Evolutionary conservation across 2,329 filamentous ascomycete species (phyloP).

Genomic region (Fusarium sp.): DNA sequence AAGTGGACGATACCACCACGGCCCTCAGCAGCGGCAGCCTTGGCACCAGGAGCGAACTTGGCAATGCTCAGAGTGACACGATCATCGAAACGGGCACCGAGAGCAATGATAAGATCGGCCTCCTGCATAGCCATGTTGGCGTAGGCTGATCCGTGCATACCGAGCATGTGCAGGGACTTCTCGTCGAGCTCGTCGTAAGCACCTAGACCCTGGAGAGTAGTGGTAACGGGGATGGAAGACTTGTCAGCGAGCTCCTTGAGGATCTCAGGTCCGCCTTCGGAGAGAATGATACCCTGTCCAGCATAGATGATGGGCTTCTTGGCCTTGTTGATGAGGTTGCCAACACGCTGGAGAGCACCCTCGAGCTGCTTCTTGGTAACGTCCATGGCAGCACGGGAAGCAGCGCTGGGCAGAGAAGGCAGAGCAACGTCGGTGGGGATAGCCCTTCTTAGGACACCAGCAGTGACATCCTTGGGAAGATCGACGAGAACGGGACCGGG

Average conservation of each 20-base stretch:
- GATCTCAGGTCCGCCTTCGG: conserved; percentile 80
- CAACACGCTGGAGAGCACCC: conserved; percentile 79
- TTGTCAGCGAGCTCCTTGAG: conserved; percentile 91
- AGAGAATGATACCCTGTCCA: conserved; percentile 86
- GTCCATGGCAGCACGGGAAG: conserved; percentile 80
- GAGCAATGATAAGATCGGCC: conserved; percentile 92
- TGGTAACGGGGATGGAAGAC: conserved; percentile 91
- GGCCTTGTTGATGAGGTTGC: conserved; percentile 83
- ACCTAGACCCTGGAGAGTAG: conserved; percentile 92
- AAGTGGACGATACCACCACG: conserved; percentile 97
- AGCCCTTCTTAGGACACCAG: conserved; percentile 80
- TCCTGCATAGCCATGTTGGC: conserved; percentile 99
- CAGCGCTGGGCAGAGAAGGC: conserved; percentile 85
- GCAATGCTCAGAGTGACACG: conserved; percentile 85
- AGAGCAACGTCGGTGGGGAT: conserved; percentile 82
- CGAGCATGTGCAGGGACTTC: conserved; percentile 97
- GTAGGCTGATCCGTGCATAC: conserved; percentile 97
- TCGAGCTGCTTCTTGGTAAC: conserved; percentile 78
- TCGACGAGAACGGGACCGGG: conserved; percentile 96
- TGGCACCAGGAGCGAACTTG: conserved; percentile 91
- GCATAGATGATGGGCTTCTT: conserved; percentile 97
- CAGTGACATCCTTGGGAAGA: conserved; percentile 95
- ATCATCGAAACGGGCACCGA: conserved; percentile 95
- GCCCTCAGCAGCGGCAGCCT: conserved; percentile 82
- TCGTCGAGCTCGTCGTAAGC: conserved; percentile 92